A percentile compares a stretch with the other conserved stretches of the same genome.
Evolutionary conservation across 2,329 filamentous ascomycete species (phyloP).

Genomic region (Beauveria bassiana): DNA sequence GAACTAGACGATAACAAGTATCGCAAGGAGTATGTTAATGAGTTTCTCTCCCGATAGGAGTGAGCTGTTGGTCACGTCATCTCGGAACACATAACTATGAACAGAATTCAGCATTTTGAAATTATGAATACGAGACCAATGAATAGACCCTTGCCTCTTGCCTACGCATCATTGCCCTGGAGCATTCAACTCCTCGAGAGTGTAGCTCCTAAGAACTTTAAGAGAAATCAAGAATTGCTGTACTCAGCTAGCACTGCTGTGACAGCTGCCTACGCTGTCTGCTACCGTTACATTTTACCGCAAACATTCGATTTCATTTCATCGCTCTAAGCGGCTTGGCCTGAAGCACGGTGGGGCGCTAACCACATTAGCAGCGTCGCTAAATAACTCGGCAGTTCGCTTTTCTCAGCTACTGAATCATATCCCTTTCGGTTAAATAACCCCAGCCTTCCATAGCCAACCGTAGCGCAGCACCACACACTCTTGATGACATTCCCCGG

Average conservation of each 20-base stretch:
- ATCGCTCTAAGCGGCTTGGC: not conserved
- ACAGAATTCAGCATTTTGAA: not conserved
- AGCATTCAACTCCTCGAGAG: not conserved
- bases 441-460: not conserved
- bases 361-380: not conserved
- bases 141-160: not conserved
- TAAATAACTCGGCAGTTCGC: slow-evolving; percentile 1
- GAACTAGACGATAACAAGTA: slow-evolving; percentile 74
- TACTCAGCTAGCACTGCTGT: too few relatives aligned
- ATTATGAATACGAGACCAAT: not conserved
- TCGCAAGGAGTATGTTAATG: slow-evolving; percentile 66
- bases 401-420: slow-evolving; percentile 4
- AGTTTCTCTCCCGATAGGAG: slow-evolving; percentile 30
- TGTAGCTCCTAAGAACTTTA: too few relatives aligned
- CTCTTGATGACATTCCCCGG: not conserved
- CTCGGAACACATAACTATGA: not conserved
- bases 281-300: not conserved
- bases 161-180: not conserved
- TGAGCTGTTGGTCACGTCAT: too few relatives aligned
- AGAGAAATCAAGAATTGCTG: too few relatives aligned
- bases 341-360: not conserved
- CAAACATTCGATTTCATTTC: not conserved
- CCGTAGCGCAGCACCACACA: not conserved
- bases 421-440: not conserved
- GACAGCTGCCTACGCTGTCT: too few relatives aligned